Evolutionary conservation across 2,329 filamentous ascomycete genomes (phyloP).

Genomic region (Clonostachys rhizophaga): DNA sequence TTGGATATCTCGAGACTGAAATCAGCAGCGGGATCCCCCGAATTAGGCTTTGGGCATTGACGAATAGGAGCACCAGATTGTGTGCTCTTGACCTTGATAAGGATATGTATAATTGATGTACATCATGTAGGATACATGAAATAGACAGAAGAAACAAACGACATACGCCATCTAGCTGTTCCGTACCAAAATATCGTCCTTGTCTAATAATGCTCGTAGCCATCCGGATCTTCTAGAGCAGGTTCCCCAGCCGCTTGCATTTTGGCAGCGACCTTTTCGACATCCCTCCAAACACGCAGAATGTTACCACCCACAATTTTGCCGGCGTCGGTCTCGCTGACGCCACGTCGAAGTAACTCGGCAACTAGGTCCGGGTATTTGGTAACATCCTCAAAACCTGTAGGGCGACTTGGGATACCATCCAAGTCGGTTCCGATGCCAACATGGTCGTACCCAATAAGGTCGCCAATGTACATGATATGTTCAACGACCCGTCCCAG

Average conservation of each 20-base stretch:
- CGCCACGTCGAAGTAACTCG: constrained; percentile 67
- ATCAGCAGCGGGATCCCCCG: too few relatives aligned
- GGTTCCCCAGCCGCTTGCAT: constrained; percentile 56
- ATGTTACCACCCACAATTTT: constrained; percentile 80
- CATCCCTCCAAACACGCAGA: constrained; percentile 77
- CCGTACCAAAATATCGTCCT: constrained; percentile 8
- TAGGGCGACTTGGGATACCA: constrained; percentile 62
- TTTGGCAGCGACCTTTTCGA: constrained; percentile 64
- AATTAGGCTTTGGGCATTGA: too few relatives aligned
- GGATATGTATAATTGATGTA: too few relatives aligned
- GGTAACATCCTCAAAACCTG: constrained; percentile 78
- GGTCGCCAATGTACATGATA: constrained; percentile 74
- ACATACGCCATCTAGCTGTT: background rate
- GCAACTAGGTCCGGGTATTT: constrained; percentile 77
- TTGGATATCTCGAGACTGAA: too few relatives aligned
- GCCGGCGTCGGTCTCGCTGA: constrained; percentile 67
- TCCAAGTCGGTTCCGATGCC: constrained; percentile 90
- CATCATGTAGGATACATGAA: too few relatives aligned
- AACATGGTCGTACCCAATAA: constrained; percentile 84
- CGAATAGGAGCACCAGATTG: too few relatives aligned
- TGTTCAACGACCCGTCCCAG: constrained; percentile 75
- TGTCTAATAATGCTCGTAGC: background rate
- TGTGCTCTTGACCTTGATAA: too few relatives aligned
- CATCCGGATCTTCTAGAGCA: constrained; percentile 48
- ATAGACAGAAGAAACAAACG: too few relatives aligned